Evolutionary conservation across 805 yeast species (phyloP), one percentile per base, ranked within the genome.

Genomic region (Osmozyma mogii): DNA sequence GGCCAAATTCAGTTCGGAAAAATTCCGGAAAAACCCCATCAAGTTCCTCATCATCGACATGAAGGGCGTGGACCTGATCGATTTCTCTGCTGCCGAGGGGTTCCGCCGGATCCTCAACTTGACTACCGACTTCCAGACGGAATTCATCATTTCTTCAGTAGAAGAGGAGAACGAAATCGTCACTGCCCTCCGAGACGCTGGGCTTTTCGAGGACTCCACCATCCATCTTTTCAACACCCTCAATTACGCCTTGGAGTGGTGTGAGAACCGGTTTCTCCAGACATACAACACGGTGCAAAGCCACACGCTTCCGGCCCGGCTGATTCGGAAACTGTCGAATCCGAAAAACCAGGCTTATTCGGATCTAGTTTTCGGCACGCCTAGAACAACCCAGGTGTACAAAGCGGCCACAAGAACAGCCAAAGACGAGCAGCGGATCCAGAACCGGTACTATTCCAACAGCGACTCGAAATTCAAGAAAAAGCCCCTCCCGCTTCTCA

Each of bases 71-170:
- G 68, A 70, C 28, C 70, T 82, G 27, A 75, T 92, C 40, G 98
- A 92, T 55, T 92, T 83, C 46, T 82, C 95, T 26, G 96, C 97
- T 0, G 95, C 96, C 7, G 97, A 92, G 54, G 95, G 96, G 0
- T 84, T 92, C 51, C 75, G 87, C 43, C 67, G 96, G 44, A 80
- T 92, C 37, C 75, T 84, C 50, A 79, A 94, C 38, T 70, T 88
- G 44, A 61, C 85, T 11, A 72, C 72, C 35, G 78, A 81, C 13
- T 78, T 75, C 37, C 66, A 68, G 30, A 79, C 89, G 11, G 79
- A 73, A 40, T 57, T 92, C 49, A 71, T 88, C 15, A 68, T 92
- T 17, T 78, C 94, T 1, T 84, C 95, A 1, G 84, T 89, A 17
- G 60, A 64, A 8, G 79, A 76, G 24, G 70, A 75, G 25, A 81